Evolutionary conservation across 139 green algal species (phyloP).

Genomic region (Closterium sp.): DNA sequence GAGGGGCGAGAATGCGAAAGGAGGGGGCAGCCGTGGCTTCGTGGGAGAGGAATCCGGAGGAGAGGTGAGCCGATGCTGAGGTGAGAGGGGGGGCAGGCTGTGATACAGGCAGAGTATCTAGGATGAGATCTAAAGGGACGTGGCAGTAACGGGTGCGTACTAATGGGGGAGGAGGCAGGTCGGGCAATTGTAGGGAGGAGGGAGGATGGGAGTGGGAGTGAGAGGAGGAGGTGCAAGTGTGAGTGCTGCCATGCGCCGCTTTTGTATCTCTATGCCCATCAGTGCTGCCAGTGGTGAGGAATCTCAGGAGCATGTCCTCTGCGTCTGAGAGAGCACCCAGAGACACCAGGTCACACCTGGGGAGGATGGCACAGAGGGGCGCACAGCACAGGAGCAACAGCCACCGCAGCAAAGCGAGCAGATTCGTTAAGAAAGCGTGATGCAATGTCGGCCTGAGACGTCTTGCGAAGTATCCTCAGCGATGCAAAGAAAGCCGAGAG

Average conservation of each 20-base stretch:
- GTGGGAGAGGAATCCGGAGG: constrained; percentile 29
- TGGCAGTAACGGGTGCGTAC: constrained; percentile 29
- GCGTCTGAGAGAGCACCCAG: constrained; percentile 34
- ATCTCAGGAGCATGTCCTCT: constrained; percentile 14
- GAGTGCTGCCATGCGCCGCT: not conserved
- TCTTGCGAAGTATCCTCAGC: not conserved
- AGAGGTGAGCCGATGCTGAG: not conserved
- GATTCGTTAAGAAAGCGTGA: no score
- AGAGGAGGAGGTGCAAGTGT: not conserved
- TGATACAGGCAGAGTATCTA: constrained; percentile 15
- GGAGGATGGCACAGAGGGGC: not conserved
- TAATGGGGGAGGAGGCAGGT: not conserved
- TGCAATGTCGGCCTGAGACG: no score
- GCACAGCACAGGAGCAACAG: no score
- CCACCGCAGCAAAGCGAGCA: no score
- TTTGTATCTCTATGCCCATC: not conserved
- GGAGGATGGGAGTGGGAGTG: not conserved
- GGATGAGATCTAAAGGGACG: constrained; percentile 39
- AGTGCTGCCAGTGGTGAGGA: not conserved
- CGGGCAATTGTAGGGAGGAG: not conserved
- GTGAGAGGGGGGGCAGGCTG: not conserved
- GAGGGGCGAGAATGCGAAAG: not conserved
- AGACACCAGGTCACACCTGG: constrained; percentile 45
- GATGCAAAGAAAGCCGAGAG: not conserved
- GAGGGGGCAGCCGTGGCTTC: constrained; percentile 11